Base-by-base conservation (phyloP, 2,329 filamentous ascomycete species). In the Aspergillus candidus region DNA sequence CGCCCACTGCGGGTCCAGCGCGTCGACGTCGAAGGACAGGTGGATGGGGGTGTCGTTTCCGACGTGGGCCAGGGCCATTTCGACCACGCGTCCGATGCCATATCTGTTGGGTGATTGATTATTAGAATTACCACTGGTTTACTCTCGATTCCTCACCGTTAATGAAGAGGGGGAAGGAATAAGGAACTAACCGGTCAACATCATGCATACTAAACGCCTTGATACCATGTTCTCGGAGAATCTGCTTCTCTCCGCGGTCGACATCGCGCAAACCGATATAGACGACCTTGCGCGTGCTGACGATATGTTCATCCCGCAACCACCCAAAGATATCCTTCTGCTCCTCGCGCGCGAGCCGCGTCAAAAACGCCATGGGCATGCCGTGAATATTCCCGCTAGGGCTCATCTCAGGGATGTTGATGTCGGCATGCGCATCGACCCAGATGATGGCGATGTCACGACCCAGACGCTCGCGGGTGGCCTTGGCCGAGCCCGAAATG, bases 201-300 rank as follows among this genome's bases (percentile, higher is more conserved):
- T 98, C 93, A 65, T 95, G 93, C 93, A 98, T 98, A 72, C 85
- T 91, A 62, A 97, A 98, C 4, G 91, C 91, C 75, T 88, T 91
- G 74, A 98, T 93, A 34, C 85, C 84, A 61, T 97, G 75, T 54
- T 97, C 88, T 46, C 84, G 78, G 52, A 98, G 73, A 49, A 96
- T 87, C 72, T 82, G 79, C 83, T 96, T 97, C 82, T 98, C 93
- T 34, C 82, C 87, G n/a, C 79, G 70, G 65, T 98, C 93, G 27
- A 97, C 89, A 63, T 97, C 93, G 34, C 93, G 78, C 59, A 98
- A 75, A 29, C 90, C 93, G 64, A 98, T 98, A 71, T 98, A 98
- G 30, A 98, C 93, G 47, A 98, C 74, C 75, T 97, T 97, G 67
- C 79, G 83, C 44, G 83, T 68, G 67, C 77, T 91, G 49, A 85